Base-by-base conservation (phyloP, 2,329 filamentous ascomycete species). In the Diaporthe vexans region DNA sequence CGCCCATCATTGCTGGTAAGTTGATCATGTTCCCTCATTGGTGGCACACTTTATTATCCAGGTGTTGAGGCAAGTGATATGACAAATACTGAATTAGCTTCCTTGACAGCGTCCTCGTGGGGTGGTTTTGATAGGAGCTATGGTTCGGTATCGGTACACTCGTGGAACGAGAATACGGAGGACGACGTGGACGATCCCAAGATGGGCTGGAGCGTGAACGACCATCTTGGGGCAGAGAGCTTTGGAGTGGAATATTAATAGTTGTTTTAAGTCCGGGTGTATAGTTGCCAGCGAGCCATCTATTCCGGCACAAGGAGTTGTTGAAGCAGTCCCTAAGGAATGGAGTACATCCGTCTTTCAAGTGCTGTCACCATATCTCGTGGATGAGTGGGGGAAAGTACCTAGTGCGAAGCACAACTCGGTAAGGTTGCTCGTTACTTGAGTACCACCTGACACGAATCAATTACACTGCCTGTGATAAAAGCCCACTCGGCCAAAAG, bases 121-220 rank as follows among this genome's bases (percentile, higher is more conserved):
- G 95, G 95, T 77, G 94, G 94, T 29, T 94, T 91, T 84, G 92
- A 91, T 63, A 91, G 93, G 82, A 88, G 91, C 0, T 87, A 90
- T 21, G 94, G 94, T 17, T 96, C 94, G 1, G 95, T 94, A 76
- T 93, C 93, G 0, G 82, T 96, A 24, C 95, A 97, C 81, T 91
- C 90, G 1, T 97, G 92, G 88, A 95, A 95, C 75, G 92, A 95
- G 77, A 88, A 88, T 0, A 81, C 86, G 1, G 86, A 88, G 0
- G 94, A 95, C 77, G 93, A 95, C 74, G 92, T 88, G 2, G 86
- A 87, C 9, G 86, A 87, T 15, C 88, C 87, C 0, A 84, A 84
- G 61, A 89, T 92, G 86, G 91, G 91, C 0, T 84, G 86, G 17
- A 88, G 88, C 73, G 90, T 93, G 73, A 89, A 93, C 76, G 87